A percentile compares a stretch with the other conserved stretches of the same genome.
Conservation (phyloP, 345 rosid genomes). For the Camelina laxa region DNA sequence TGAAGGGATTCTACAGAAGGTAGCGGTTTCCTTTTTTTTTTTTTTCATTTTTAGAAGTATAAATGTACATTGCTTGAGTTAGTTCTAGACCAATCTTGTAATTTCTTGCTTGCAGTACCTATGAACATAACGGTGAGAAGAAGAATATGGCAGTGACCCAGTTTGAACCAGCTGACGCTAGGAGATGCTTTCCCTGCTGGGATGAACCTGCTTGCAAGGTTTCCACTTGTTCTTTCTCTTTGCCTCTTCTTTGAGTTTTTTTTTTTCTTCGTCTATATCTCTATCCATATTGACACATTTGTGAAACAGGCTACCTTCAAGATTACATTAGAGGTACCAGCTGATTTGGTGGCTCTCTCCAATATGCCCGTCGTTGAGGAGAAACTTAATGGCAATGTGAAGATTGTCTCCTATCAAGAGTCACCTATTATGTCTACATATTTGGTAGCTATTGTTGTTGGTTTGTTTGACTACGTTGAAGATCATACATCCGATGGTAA, state of each 20-base stretch:
- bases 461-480: slow-evolving; percentile 88
- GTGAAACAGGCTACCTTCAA: slow-evolving; percentile 82
- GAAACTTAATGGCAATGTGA: slow-evolving; percentile 68
- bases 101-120: slow-evolving; percentile 55
- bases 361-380: slow-evolving; percentile 83
- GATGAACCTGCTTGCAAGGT: slow-evolving; percentile 99
- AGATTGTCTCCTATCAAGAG: slow-evolving; percentile 76
- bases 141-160: slow-evolving; percentile 98
- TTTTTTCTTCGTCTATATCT: not conserved
- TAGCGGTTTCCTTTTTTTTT: not conserved
- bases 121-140: slow-evolving; percentile 81
- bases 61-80: not conserved
- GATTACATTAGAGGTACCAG: slow-evolving; percentile 84
- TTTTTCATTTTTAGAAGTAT: not conserved
- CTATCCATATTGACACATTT: slow-evolving; percentile 21
- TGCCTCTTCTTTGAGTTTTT: not conserved
- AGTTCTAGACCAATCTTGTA: not conserved
- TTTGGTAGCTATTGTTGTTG: slow-evolving; percentile 90
- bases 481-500: slow-evolving; percentile 91
- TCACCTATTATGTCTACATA: slow-evolving; percentile 96
- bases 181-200: slow-evolving; percentile 98
- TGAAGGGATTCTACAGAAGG: slow-evolving; percentile 97
- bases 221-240: not conserved
- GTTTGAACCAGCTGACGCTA: slow-evolving; percentile 96
- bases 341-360: slow-evolving; percentile 85